Conservation (phyloP, 768 basidiomycete species). For the Tricholoma flavovirens region DNA sequence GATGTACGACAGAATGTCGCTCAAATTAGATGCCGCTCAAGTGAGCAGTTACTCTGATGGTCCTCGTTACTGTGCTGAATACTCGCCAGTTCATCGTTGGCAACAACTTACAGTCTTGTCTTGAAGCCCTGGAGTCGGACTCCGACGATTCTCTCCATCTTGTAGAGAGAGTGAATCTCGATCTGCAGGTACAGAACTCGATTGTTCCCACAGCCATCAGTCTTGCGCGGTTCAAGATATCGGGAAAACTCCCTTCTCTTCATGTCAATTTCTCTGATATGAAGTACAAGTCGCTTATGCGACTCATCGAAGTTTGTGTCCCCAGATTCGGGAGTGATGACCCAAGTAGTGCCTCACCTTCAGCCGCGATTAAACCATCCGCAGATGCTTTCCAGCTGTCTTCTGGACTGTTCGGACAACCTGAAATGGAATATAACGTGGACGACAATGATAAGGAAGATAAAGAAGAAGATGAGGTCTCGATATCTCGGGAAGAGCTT, state of each 20-base stretch:
- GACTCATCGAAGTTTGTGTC: slow-evolving; percentile 84
- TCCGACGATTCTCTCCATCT: slow-evolving; percentile 68
- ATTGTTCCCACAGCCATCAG: slow-evolving; percentile 82
- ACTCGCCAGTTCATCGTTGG: slow-evolving; percentile 88
- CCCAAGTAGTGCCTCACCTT: slow-evolving; percentile 10
- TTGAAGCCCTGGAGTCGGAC: slow-evolving; percentile 64
- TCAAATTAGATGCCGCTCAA: slow-evolving; percentile 87
- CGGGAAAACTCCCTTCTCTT: slow-evolving; percentile 81
- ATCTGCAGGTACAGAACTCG: slow-evolving; percentile 85
- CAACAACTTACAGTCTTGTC: slow-evolving; percentile 72
- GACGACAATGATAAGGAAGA: slow-evolving; percentile 48
- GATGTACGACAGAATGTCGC: slow-evolving; percentile 90
- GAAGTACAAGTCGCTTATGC: slow-evolving; percentile 90
- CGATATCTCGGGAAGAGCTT: slow-evolving; percentile 34
- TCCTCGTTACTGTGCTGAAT: slow-evolving; percentile 7
- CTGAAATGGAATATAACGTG: slow-evolving; percentile 62
- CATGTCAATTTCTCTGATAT: slow-evolving; percentile 87
- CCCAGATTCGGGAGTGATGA: slow-evolving; percentile 66
- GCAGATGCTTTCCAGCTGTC: slow-evolving; percentile 44
- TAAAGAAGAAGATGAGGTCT: slow-evolving; percentile 29
- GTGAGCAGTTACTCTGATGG: slow-evolving; percentile 33
- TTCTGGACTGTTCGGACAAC: slow-evolving; percentile 46
- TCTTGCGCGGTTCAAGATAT: slow-evolving; percentile 84
- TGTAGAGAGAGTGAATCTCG: slow-evolving; percentile 87
- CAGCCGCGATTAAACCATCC: slow-evolving; percentile 18